These are phyloP conservation scores for Staphylotrichum longicolle DNA, from an alignment of 495 filamentous ascomycete genomes.

Conservation along the genomic window DNA sequence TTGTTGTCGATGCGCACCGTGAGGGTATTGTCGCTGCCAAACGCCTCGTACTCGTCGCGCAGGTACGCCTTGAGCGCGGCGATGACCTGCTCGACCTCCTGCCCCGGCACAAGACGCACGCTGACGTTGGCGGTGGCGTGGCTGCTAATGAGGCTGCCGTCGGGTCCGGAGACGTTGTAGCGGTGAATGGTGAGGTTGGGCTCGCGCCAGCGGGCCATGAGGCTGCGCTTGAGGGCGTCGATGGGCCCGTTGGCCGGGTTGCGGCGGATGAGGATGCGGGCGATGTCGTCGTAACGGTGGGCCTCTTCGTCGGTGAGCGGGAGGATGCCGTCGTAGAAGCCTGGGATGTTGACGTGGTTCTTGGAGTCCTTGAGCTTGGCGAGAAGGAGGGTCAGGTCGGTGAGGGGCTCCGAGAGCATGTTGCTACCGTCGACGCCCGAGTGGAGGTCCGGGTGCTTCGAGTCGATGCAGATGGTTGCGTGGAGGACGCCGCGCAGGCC, in stretches of 20 bases:
- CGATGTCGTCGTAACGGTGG: slow-evolving; percentile 79
- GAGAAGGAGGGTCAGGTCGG: slow-evolving; percentile 81
- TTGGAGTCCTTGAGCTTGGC: slow-evolving; percentile 70
- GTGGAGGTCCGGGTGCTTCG: slow-evolving; percentile 83
- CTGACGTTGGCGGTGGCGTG: slow-evolving; percentile 83
- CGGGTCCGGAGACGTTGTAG: slow-evolving; percentile 82
- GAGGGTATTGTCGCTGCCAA: slow-evolving; percentile 77
- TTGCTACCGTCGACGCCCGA: slow-evolving; percentile 92
- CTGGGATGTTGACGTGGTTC: slow-evolving; percentile 62
- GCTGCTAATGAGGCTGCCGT: slow-evolving; percentile 83
- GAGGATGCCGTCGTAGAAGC: slow-evolving; percentile 82
- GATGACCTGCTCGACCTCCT: slow-evolving; percentile 74
- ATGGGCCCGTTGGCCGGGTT: slow-evolving; percentile 65
- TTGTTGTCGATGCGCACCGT: slow-evolving; percentile 83
- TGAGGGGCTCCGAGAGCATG: slow-evolving; percentile 82
- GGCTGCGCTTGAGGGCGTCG: slow-evolving; percentile 65
- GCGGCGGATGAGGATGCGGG: slow-evolving; percentile 66
- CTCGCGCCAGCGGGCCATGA: slow-evolving; percentile 95
- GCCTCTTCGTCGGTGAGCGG: slow-evolving; percentile 73
- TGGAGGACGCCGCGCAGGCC: slow-evolving; percentile 93
- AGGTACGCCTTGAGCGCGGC: slow-evolving; percentile 63
- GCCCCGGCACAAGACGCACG: slow-evolving; percentile 88
- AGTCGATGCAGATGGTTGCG: slow-evolving; percentile 82
- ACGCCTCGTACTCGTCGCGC: slow-evolving; percentile 63
- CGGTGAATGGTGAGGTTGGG: slow-evolving; percentile 91